Evolutionary conservation across 257 asterid genomes (phyloP).

Genomic region (Jasminum sambac): DNA sequence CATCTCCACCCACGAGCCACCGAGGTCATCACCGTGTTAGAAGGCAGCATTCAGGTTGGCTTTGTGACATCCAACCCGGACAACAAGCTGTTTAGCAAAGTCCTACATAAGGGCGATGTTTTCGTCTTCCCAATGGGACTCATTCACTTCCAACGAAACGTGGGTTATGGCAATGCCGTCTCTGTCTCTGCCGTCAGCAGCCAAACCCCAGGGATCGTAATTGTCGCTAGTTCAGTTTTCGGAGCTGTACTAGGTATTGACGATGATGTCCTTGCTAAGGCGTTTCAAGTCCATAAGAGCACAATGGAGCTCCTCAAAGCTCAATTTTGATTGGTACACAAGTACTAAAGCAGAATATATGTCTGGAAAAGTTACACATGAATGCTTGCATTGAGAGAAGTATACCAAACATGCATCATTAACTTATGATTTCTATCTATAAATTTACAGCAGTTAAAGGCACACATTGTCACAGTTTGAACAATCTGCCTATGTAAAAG

Average conservation of each 20-base stretch:
- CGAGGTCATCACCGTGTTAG: constrained; percentile 17
- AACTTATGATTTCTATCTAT: constrained; percentile 22
- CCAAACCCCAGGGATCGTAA: constrained; percentile 20
- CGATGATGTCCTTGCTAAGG: constrained; percentile 19
- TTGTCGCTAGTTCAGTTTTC: constrained; percentile 11
- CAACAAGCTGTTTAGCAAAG: constrained; percentile 4
- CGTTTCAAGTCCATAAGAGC: constrained; percentile 22
- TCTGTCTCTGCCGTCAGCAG: constrained; percentile 5
- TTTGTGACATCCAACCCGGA: constrained; percentile 25
- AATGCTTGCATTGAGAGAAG: too few relatives aligned
- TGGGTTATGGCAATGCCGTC: constrained; percentile 15
- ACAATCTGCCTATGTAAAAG: constrained; percentile 25
- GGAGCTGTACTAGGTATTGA: constrained; percentile 18
- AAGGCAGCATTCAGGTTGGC: constrained; percentile 28
- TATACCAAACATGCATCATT: background rate
- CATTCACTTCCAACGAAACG: constrained; percentile 20
- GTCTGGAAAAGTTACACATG: too few relatives aligned
- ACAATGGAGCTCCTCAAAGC: constrained; percentile 2
- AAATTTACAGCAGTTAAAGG: constrained; percentile 35
- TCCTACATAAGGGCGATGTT: constrained; percentile 21
- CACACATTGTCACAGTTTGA: constrained; percentile 32
- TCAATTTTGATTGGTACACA: background rate
- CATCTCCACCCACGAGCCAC: constrained; percentile 30
- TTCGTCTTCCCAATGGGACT: constrained; percentile 24
- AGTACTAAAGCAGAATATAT: too few relatives aligned